Evolutionary conservation across 2,329 filamentous ascomycete genomes (phyloP), one percentile per base, ranked within the genome.

Genomic region (Aspergillus tanneri): DNA sequence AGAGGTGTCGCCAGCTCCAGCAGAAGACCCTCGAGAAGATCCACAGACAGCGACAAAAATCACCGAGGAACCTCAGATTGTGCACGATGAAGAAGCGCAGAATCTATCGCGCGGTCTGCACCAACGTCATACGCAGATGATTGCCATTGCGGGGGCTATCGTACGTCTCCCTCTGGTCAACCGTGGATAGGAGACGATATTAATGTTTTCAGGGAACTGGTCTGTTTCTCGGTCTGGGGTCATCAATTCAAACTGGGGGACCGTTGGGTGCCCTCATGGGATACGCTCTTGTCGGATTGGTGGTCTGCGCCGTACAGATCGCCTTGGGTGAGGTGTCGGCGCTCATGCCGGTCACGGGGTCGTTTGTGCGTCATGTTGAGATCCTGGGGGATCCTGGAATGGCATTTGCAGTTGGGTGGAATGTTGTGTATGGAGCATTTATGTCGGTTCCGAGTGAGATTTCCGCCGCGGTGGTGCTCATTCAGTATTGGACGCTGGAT

Each of bases 391-490:
- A 81, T 55, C 76, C 76, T 6, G 76, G 75, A 0, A 59, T 77
- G 32, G 72, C 73, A 4, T 75, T 75, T 58, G 75, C 75, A 12
- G 63, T 75, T 5, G 74, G 74, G 16, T 77, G 72, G 71, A 74
- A 75, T 48, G 62, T 80, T 75, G 59, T 69, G 40, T 55, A 82
- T 47, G 79, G 78, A 37, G 80, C 79, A 54, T 61, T 77, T 39
- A 63, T 82, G 54, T 75, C 75, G 36, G 76, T 83, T 18, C 78
- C 79, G 3, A 72, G 77, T 46, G 83, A 86, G 63, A 83, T 86
- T 49, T 79, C 80, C 0, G 83, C 83, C 9, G 80, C 82, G 14
- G 78, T 79, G 35, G 79, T 85, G 2, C 69, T 86, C 18, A 82
- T 86, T 50, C 71, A 82, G 56, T 85, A 79, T 58, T 86, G 83